Evolutionary conservation across 768 basidiomycete species (phyloP).

Genomic region (Tylopilus sp.): DNA sequence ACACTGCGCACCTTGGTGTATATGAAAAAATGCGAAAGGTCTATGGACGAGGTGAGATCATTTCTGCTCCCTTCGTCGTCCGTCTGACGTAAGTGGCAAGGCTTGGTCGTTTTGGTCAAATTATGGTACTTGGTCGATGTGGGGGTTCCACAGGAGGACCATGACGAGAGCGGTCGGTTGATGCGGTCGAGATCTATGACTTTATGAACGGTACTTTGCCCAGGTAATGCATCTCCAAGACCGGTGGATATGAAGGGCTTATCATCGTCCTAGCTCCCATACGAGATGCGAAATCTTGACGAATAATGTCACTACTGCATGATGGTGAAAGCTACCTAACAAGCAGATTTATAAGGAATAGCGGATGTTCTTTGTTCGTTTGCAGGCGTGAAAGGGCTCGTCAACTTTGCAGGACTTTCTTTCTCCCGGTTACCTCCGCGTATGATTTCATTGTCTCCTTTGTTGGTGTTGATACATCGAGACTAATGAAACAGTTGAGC

Average conservation of each 20-base stretch:
- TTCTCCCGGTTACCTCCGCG: too few species aligned
- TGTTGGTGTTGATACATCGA: too few species aligned
- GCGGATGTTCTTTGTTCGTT: too few species aligned
- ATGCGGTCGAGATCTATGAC: conserved; percentile 14
- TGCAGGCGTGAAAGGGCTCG: too few species aligned
- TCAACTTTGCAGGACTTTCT: too few species aligned
- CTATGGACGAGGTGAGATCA: conserved; percentile 15
- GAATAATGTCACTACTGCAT: too few species aligned
- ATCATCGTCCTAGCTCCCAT: not conserved
- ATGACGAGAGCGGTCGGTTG: not conserved
- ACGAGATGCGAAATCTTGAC: not conserved
- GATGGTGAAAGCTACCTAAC: too few species aligned
- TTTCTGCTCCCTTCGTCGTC: not conserved
- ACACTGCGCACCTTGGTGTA: conserved; percentile 15
- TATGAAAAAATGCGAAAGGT: conserved; percentile 11
- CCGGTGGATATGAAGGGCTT: not conserved
- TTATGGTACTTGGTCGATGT: conserved; percentile 18
- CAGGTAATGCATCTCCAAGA: not conserved
- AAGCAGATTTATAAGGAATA: too few species aligned
- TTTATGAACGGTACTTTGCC: conserved; percentile 3
- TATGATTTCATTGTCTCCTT: too few species aligned
- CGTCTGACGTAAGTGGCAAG: conserved; percentile 4
- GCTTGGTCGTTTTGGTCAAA: conserved; percentile 9
- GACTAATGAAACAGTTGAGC: too few species aligned
- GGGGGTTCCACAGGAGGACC: not conserved